phyloP scores from a whole-genome alignment of 2,329 filamentous ascomycete genomes.

The Penicillium sp. region DNA sequence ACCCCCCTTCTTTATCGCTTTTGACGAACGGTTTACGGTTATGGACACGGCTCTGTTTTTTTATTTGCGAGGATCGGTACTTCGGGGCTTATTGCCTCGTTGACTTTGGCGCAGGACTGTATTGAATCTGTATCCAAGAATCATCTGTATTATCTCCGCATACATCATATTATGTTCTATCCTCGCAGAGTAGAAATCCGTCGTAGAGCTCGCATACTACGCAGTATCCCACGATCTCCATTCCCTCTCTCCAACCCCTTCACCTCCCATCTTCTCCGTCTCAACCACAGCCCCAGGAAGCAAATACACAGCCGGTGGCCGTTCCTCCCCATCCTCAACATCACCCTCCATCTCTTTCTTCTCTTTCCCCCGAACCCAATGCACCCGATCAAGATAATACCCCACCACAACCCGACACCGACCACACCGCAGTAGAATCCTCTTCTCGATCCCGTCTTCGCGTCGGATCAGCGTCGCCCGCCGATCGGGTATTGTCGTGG shows the following conservation, averaged over 20 bases:
- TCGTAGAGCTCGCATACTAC: background rate
- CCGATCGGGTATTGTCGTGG: constrained; percentile 45
- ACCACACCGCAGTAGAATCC: constrained; percentile 53
- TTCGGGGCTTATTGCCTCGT: background rate
- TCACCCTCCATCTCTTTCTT: constrained; percentile 13
- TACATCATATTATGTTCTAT: background rate
- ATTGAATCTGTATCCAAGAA: constrained; percentile 5
- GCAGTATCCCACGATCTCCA: constrained; percentile 34
- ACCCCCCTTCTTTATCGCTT: constrained; percentile 19
- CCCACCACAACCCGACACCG: constrained; percentile 57
- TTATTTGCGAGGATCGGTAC: background rate
- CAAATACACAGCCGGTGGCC: constrained; percentile 51
- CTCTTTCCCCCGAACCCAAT: constrained; percentile 31
- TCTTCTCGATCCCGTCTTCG: constrained; percentile 63
- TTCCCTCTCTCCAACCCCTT: constrained; percentile 29
- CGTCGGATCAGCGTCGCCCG: constrained; percentile 50
- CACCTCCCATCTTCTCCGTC: constrained; percentile 51
- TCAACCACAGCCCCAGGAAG: constrained; percentile 55
- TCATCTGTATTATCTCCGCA: background rate
- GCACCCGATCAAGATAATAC: constrained; percentile 55
- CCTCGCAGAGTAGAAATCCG: no score
- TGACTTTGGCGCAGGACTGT: background rate
- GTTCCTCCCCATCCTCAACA: constrained; percentile 24
- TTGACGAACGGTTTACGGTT: background rate
- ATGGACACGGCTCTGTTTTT: background rate